phyloP scores from a whole-genome alignment of 1,284 basidiomycete genomes.

The Leccinum cinnamomeum region DNA sequence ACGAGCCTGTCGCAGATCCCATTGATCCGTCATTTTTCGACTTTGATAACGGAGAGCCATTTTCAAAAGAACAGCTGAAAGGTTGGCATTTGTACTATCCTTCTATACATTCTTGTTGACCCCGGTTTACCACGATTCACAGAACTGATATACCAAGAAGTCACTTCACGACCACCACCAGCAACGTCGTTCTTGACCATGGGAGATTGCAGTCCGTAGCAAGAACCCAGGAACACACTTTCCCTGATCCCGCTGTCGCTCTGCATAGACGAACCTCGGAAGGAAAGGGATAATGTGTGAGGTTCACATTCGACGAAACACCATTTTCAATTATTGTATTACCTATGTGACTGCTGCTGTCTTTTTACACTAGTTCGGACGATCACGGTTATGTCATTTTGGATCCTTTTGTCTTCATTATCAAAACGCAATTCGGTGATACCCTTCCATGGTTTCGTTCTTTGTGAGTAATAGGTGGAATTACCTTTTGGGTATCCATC shows the following conservation, averaged over 20 bases:
- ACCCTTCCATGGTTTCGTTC: slow-evolving; percentile 10
- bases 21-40: slow-evolving; percentile 89
- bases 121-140: not conserved
- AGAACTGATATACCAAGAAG: slow-evolving; percentile 34
- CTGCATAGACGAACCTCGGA: not conserved
- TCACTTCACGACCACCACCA: slow-evolving; percentile 21
- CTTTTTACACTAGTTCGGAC: slow-evolving; percentile 7
- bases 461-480: not conserved
- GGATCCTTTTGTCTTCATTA: not conserved
- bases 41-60: slow-evolving; percentile 73
- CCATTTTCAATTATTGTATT: slow-evolving; percentile 4
- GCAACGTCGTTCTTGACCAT: slow-evolving; percentile 19
- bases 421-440: slow-evolving; percentile 13
- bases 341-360: slow-evolving; percentile 2
- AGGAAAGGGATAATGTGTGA: not conserved
- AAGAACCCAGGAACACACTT: not conserved
- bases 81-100: slow-evolving; percentile 40
- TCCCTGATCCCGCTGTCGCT: not conserved
- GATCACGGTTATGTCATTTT: not conserved
- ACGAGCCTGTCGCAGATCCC: slow-evolving; percentile 81
- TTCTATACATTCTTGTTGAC: not conserved
- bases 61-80: slow-evolving; percentile 71
- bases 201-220: slow-evolving; percentile 14
- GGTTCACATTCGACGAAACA: no score
- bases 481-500: not conserved